These are phyloP conservation scores for Kalmusia sp. DNA, from an alignment of 2,329 filamentous ascomycete species.

Conservation along the genomic window DNA sequence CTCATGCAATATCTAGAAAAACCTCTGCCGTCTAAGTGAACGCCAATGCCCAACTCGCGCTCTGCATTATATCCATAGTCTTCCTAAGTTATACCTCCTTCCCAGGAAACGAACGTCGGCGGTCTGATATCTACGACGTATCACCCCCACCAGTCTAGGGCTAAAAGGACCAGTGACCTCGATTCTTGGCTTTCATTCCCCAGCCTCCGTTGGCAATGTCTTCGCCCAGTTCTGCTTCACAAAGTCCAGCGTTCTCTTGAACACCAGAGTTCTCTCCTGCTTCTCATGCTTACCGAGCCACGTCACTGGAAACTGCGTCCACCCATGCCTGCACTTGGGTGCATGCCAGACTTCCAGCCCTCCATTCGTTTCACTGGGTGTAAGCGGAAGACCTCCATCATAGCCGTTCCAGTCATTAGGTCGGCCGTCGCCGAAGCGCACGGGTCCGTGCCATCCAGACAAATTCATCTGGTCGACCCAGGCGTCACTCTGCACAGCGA, in stretches of 20 bases:
- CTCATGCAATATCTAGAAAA: too few species aligned
- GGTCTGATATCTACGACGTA: too few species aligned
- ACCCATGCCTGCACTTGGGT: slow-evolving; percentile 47
- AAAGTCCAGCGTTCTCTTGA: slow-evolving; percentile 44
- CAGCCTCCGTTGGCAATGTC: slow-evolving; percentile 22
- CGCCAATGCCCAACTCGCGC: not conserved
- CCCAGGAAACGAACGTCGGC: too few species aligned
- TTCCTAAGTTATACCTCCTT: too few species aligned
- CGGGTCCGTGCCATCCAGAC: slow-evolving; percentile 39
- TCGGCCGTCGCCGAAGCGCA: slow-evolving; percentile 43
- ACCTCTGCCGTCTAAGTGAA: not conserved
- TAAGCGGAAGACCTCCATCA: slow-evolving; percentile 15
- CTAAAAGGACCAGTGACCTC: slow-evolving; percentile 22
- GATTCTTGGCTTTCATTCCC: slow-evolving; percentile 25
- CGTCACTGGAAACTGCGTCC: slow-evolving; percentile 52
- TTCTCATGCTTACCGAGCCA: slow-evolving; percentile 48
- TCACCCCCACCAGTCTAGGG: not conserved
- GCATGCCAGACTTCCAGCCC: slow-evolving; percentile 50
- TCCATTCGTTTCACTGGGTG: slow-evolving; percentile 31
- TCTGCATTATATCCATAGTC: not conserved
- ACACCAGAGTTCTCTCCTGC: slow-evolving; percentile 44
- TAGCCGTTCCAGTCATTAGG: slow-evolving; percentile 39
- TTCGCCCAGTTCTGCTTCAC: slow-evolving; percentile 46
- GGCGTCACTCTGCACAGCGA: slow-evolving; percentile 52
- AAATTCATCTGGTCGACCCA: slow-evolving; percentile 51